Conservation (phyloP, 106 monocot species). For the Dioscorea zingiberensis region DNA sequence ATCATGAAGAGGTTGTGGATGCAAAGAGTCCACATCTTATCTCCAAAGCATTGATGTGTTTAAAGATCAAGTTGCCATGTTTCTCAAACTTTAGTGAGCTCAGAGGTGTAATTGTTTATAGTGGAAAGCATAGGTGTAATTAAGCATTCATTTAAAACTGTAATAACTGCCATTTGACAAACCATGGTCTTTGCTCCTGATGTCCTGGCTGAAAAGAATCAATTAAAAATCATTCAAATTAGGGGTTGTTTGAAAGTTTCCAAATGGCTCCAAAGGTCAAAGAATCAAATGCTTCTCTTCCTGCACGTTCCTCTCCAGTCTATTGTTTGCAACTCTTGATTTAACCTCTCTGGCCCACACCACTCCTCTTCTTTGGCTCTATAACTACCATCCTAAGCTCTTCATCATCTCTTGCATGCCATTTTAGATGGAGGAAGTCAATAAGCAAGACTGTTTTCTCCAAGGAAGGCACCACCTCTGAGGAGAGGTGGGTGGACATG, state of each 20-base stretch:
- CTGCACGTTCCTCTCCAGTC: neutral
- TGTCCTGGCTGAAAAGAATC: neutral
- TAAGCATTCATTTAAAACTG: too few relatives aligned
- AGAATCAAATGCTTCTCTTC: neutral
- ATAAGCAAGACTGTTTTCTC: slow-evolving; percentile 8
- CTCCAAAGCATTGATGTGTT: neutral
- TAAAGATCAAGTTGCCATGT: too few relatives aligned
- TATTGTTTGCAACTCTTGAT: slow-evolving; percentile 8
- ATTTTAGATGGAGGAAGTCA: slow-evolving; percentile 28
- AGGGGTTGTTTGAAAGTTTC: neutral
- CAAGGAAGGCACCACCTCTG: neutral
- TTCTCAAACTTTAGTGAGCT: neutral
- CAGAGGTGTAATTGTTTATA: neutral
- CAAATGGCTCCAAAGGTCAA: slow-evolving; percentile 4
- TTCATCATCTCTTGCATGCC: neutral
- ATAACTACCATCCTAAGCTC: neutral
- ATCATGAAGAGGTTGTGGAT: neutral
- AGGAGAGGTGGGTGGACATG: slow-evolving; percentile 41
- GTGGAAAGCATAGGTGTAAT: too few relatives aligned
- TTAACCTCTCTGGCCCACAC: slow-evolving; percentile 6
- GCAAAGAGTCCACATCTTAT: neutral
- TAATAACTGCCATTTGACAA: neutral
- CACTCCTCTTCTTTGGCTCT: neutral
- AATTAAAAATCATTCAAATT: neutral
- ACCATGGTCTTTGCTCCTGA: neutral